Percentiles rank a stretch among this genome's conserved stretches.
Evolutionary conservation across 129 eudicot species (phyloP).

Genomic region (Flaveria robusta): DNA sequence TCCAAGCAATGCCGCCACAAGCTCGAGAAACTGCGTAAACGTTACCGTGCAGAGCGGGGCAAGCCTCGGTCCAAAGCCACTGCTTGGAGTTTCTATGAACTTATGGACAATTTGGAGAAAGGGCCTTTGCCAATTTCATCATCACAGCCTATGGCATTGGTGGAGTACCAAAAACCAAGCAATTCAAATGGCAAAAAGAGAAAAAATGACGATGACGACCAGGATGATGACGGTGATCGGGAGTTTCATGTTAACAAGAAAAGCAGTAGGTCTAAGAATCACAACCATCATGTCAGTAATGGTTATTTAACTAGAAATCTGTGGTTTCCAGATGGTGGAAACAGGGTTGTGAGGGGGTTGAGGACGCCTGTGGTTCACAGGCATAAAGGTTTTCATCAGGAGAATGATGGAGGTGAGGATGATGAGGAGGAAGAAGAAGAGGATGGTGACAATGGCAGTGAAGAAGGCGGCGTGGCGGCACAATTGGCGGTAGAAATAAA

Average conservation of each 20-base stretch:
- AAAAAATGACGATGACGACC: slow-evolving; percentile 20
- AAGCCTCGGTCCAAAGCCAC: slow-evolving; percentile 52
- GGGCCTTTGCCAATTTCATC: slow-evolving; percentile 70
- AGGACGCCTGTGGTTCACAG: slow-evolving; percentile 43
- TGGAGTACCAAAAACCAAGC: slow-evolving; percentile 32
- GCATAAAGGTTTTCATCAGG: slow-evolving; percentile 38
- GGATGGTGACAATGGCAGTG: slow-evolving; percentile 30
- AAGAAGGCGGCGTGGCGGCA: slow-evolving; percentile 35
- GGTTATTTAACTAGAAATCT: slow-evolving; percentile 29
- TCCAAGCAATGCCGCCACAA: slow-evolving; percentile 96
- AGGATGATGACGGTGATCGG: slow-evolving; percentile 33
- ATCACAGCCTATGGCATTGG: slow-evolving; percentile 42
- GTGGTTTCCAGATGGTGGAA: slow-evolving; percentile 34
- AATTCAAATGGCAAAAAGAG: slow-evolving; percentile 31
- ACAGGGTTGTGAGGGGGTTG: slow-evolving; percentile 35
- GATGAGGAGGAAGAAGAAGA: slow-evolving; percentile 41
- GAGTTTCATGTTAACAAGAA: slow-evolving; percentile 35
- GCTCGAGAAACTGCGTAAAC: slow-evolving; percentile 86
- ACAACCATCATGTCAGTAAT: slow-evolving; percentile 31
- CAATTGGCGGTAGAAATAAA: slow-evolving; percentile 73
- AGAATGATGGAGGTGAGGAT: slow-evolving; percentile 27
- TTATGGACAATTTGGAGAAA: slow-evolving; percentile 74
- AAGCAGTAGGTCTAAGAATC: slow-evolving; percentile 53
- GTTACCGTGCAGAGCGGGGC: slow-evolving; percentile 68
- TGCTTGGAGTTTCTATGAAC: slow-evolving; percentile 65